Base-by-base conservation (phyloP, 768 basidiomycete genomes). In the Crassisporium funariophilum region DNA sequence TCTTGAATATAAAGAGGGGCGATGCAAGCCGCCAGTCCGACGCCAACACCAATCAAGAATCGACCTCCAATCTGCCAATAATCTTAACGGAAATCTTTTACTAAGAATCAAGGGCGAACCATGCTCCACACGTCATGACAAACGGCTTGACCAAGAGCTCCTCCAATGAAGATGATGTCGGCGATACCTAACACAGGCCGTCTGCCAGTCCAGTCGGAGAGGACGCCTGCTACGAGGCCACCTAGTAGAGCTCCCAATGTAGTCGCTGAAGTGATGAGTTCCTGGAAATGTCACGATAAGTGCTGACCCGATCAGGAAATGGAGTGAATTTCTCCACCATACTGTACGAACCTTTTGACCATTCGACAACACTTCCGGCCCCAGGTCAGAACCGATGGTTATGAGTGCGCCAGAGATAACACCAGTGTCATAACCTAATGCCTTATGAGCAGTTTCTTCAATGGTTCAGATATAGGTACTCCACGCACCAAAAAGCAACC, bases 1-100 rank as follows among this genome's bases (percentile, higher is more conserved):
- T 92, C 90, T 60, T 90, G 88, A 40, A 93, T 89, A 61, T 91
- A 91, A 4, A 91, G 72, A 8, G 89, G 88, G 0, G 88, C 86
- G 41, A 89, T 78, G 53, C 88, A 88, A 4, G 85, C 80, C 13
- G 89, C 88, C 1, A 88, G 66, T 2, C 88, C 87, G 1, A 90
- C 87, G 13, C 84, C 87, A 21, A 81, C 59, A 10, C 88, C 89
- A 46, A 91, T 82, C 42, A 91, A 63, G 65, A 92, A 87, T 15
- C 88, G 77, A 13, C 87, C 80, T 5, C 78, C 82, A 35, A 89
- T 80, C 82, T 85, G 46, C 17, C 39, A 41, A 20, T 2, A 35
- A 9, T 27, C 12, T 42, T 35, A 20, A 39, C 7, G 16, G 43
- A 35, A 3, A 17, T 15, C 35, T 39, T 8, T 27, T 17, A 29